Percentiles rank a stretch among this genome's conserved stretches.
Conservation (phyloP, 108 stramenopile species). For the Skeletonema potamos region DNA sequence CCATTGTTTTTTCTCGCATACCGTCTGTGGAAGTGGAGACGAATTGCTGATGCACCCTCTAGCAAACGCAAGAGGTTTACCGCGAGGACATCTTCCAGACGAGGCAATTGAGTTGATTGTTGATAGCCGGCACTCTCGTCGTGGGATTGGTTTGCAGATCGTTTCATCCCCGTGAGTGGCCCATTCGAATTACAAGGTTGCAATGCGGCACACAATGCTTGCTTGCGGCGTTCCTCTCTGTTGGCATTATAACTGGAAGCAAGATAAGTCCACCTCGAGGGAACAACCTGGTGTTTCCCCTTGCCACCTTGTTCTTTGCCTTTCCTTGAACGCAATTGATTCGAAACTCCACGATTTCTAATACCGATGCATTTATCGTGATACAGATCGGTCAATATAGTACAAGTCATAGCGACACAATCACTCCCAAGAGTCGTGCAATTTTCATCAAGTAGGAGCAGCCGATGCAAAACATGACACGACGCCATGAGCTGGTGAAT, state of each 20-base stretch:
- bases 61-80: constrained; percentile 49
- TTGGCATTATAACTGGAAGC: not conserved
- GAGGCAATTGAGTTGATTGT: constrained; percentile 5
- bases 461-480: constrained; percentile 45
- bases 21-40: constrained; percentile 26
- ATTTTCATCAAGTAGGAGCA: constrained; percentile 32
- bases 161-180: constrained; percentile 2
- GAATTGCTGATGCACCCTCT: constrained; percentile 36
- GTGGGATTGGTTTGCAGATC: not conserved
- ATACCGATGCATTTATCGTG: constrained; percentile 4
- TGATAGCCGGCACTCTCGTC: not conserved
- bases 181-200: not conserved
- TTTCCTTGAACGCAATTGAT: too few relatives aligned
- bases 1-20: not conserved
- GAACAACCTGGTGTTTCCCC: constrained; percentile 19
- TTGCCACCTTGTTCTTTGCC: not conserved
- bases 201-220: constrained; percentile 9
- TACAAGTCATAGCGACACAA: constrained; percentile 22
- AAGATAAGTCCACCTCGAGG: constrained; percentile 20
- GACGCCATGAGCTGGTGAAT: constrained; percentile 35
- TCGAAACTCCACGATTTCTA: not conserved
- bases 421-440: constrained; percentile 29
- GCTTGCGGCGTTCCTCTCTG: constrained; percentile 23
- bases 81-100: constrained; percentile 36
- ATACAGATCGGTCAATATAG: constrained; percentile 30